phyloP scores from a whole-genome alignment of 2,329 filamentous ascomycete species.

The Diaporthe longicolla region DNA sequence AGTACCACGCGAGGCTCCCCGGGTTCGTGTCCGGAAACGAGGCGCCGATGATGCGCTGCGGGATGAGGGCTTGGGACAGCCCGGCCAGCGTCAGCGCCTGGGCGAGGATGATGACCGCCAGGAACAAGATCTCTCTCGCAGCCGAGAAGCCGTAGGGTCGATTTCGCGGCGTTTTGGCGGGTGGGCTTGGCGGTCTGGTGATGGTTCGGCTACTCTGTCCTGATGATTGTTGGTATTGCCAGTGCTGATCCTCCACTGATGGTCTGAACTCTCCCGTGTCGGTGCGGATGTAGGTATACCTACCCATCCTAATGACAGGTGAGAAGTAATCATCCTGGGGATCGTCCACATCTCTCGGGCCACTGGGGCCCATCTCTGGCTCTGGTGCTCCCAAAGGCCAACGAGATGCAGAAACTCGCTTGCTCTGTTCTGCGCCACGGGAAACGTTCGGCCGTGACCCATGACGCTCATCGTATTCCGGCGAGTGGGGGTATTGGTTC shows the following conservation, averaged over 20 bases:
- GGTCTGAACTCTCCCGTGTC: not conserved
- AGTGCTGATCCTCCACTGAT: not conserved
- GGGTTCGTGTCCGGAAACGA: constrained; percentile 60
- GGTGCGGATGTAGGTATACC: constrained; percentile 24
- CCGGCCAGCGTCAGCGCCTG: constrained; percentile 63
- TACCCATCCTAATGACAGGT: constrained; percentile 21
- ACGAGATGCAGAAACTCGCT: not conserved
- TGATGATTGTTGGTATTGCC: not conserved
- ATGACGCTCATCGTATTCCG: not conserved
- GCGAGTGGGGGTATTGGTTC: not conserved
- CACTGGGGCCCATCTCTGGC: not conserved
- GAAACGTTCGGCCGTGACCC: not conserved
- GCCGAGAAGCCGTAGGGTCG: constrained; percentile 47
- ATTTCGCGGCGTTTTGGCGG: not conserved
- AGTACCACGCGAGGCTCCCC: constrained; percentile 54
- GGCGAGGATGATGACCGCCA: constrained; percentile 56
- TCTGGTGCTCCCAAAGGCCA: not conserved
- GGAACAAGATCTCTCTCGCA: constrained; percentile 53
- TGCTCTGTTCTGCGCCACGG: not conserved
- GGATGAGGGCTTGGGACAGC: constrained; percentile 63
- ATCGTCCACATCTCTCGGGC: not conserved
- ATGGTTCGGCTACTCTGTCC: not conserved
- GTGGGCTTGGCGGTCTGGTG: not conserved
- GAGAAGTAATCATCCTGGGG: not conserved
- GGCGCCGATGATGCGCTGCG: constrained; percentile 62